These are phyloP conservation scores for Besnoitia besnoiti DNA, from an alignment of 169 alveolate genomes.

Conservation along the genomic window DNA sequence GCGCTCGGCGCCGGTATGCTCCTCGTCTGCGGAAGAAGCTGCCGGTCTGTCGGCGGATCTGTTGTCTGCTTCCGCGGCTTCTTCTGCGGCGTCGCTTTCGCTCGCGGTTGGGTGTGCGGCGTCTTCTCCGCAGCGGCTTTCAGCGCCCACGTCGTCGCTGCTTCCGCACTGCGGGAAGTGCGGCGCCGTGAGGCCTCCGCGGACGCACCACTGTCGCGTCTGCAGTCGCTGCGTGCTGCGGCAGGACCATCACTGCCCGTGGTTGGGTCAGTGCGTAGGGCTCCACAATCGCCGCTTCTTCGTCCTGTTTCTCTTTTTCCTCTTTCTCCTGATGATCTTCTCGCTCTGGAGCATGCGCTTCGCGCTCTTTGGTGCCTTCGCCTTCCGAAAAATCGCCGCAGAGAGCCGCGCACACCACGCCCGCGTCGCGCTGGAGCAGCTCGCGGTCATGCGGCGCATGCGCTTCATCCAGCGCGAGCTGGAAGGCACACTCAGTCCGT, in stretches of 20 bases:
- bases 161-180: constrained; percentile 9
- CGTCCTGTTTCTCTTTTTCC: constrained; percentile 72
- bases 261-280: constrained; percentile 89
- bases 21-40: too few relatives aligned
- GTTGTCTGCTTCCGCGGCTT: too few relatives aligned
- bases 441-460: not conserved
- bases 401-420: not conserved
- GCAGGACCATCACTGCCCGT: constrained; percentile 91
- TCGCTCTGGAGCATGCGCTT: constrained; percentile 8
- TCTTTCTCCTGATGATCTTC: not conserved
- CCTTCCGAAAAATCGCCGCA: not conserved
- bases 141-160: too few relatives aligned
- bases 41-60: too few relatives aligned
- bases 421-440: not conserved
- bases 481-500: not conserved
- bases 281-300: constrained; percentile 84
- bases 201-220: constrained; percentile 83
- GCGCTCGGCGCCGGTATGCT: too few relatives aligned
- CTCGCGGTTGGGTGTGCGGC: too few relatives aligned
- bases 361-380: not conserved
- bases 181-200: constrained; percentile 11
- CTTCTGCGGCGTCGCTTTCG: too few relatives aligned
- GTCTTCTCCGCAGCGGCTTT: too few relatives aligned
- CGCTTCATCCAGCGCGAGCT: not conserved
- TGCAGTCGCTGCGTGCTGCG: constrained; percentile 44